Evolutionary conservation across 108 stramenopile genomes (phyloP), one percentile per base, ranked within the genome.

Genomic region (Fistulifera pelliculosa): DNA sequence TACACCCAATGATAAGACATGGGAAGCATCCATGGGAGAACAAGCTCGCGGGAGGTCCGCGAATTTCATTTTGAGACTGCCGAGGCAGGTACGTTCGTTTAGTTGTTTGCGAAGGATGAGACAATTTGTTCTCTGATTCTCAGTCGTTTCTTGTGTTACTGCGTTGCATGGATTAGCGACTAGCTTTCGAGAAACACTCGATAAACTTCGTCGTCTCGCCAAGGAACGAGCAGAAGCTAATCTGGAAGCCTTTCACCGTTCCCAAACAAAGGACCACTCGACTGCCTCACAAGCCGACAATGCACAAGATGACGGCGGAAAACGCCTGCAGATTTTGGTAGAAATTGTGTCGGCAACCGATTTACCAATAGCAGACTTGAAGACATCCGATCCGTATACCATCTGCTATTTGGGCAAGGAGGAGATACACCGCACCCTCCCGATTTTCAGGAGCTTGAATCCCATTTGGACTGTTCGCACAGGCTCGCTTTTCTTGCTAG

Each of bases 391-490:
- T 70, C 89, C 89, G 0, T 79, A 63, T 31, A 77, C 84, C 11
- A 49, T 56, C 22, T 68, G 67, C 13, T 47, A 52, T 24, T 66
- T 86, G 45, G 72, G 77, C 52, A 62, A 64, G 1, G 54, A 59
- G 31, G 61, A 69, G 23, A 58, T 87, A 0, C 89, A 90, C 55
- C 61, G 66, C 45, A 90, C 89, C 5, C 51, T 69, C 16, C 54
- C 58, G 43, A 71, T 80, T 8, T 41, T 59, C 5, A 69, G 56
- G 12, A 77, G 71, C 0, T 54, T 75, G 12, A 69, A 90, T 67
- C 89, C 89, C 6, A 76, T 85, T 31, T 90, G 77, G 79, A 90
- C 89, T 0, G 17, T 90, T 18, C 62, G 65, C 17, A 84, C 78
- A 4, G 67, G 67, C 15, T 77, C 79, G 0, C 56, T 90, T 2